Conservation (phyloP, 1,139 yeast species). For the Suzukiozyma palmioleophila region DNA sequence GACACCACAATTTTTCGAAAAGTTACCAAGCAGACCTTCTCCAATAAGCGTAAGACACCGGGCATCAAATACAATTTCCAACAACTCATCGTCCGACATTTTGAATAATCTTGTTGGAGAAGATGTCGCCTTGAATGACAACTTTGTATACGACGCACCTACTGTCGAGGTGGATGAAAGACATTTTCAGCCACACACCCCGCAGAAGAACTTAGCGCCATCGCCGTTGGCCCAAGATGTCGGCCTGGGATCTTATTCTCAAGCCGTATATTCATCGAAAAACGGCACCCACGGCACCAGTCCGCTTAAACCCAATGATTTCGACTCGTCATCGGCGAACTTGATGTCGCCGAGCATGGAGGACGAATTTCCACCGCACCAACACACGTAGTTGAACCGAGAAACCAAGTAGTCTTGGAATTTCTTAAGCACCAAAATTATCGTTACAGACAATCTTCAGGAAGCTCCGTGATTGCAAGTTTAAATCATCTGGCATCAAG, state of each 20-base stretch:
- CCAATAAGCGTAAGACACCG: constrained; percentile 14
- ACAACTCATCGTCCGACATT: constrained; percentile 21
- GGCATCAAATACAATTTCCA: constrained; percentile 3
- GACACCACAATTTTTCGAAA: constrained; percentile 34
- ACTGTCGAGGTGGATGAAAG: constrained; percentile 8
- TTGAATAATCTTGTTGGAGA: constrained; percentile 16
- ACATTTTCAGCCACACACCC: neutral
- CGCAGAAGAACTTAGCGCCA: neutral
- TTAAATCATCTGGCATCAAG: too few relatives aligned
- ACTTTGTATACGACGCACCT: constrained; percentile 25
- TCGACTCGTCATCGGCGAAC: neutral
- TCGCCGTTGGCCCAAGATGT: neutral
- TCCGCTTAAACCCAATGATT: neutral
- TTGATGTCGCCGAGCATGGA: neutral
- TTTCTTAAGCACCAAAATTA: too few relatives aligned
- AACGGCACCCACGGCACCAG: neutral
- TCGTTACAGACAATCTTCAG: too few relatives aligned
- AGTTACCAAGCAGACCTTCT: constrained; percentile 33
- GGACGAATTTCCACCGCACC: too few relatives aligned
- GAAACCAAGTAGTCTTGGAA: too few relatives aligned
- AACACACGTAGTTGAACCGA: too few relatives aligned
- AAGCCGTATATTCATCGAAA: too few relatives aligned
- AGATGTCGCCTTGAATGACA: constrained; percentile 30
- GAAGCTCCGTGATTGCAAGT: too few relatives aligned
- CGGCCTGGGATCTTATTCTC: too few relatives aligned